Evolutionary conservation across 163 green algal species (phyloP), one percentile per base, ranked within the genome.

Genomic region (Chlorella variabilis): DNA sequence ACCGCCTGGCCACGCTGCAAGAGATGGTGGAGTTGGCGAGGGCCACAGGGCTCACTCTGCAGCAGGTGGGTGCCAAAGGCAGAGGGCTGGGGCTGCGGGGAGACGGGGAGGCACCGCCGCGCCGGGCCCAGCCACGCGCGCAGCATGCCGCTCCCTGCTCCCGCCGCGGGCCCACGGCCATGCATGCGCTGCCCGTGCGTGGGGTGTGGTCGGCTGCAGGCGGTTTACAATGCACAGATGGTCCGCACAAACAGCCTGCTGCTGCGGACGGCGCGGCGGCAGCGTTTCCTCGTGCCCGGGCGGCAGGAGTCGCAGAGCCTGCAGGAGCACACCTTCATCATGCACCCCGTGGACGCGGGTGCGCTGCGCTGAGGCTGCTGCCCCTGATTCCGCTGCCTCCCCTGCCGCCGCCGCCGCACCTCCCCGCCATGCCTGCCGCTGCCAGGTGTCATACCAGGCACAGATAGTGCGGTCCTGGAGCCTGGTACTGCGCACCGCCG

Each of bases 11-110:
- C 23, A 93, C 86, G 8, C 45, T 98, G 29, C 79, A 90, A 0
- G 94, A 98, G 82, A 86, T 83, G 3, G 82, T 98, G 33, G 94
- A 98, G 86, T 90, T 95, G 83, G 93, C 92, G 0, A 82, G 94
- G 13, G 94, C 92, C 6, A 97, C 94, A 3, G 94, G 94, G 17
- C 91, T 98, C 17, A 95, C 87, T 2, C 11, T 83, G 36, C 2
- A 4, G 0, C 66, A 78, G 51, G 66, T 71, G 75, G 33, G 1
- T 68, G 25, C 25, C 6, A 15, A 62, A 25, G n/a, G n/a, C n/a
- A n/a, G n/a, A n/a, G n/a, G n/a, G n/a, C n/a, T n/a, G n/a, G n/a
- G n/a, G n/a, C n/a, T n/a, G n/a, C n/a, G n/a, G n/a, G n/a, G n/a
- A n/a, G n/a, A n/a, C n/a, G n/a, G n/a, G n/a, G n/a, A n/a, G n/a